Evolutionary conservation across 1,139 yeast species (phyloP).

Genomic region (Kodamaea ohmeri): DNA sequence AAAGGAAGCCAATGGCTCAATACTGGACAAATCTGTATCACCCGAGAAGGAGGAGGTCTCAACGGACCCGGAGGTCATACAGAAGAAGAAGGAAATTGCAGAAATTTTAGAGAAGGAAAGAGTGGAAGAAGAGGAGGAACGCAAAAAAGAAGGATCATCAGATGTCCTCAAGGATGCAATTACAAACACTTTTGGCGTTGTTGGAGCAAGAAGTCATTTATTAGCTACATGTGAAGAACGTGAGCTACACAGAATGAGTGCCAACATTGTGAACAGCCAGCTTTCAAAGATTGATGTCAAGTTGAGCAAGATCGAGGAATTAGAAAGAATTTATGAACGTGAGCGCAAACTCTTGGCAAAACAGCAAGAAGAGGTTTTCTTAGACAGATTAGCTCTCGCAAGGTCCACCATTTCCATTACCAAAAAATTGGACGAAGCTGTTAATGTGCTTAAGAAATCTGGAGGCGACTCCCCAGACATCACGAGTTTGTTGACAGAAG

Average conservation of each 20-base stretch:
- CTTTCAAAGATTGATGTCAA: constrained; percentile 75
- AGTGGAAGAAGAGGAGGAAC: constrained; percentile 10
- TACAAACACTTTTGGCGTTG: constrained; percentile 56
- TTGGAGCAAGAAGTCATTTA: constrained; percentile 81
- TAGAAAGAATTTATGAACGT: constrained; percentile 75
- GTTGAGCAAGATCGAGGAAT: constrained; percentile 60
- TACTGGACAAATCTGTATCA: constrained; percentile 4
- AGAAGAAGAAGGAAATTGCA: constrained; percentile 12
- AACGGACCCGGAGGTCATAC: constrained; percentile 6
- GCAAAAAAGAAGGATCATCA: constrained; percentile 11
- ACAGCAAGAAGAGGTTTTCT: constrained; percentile 77
- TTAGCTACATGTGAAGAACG: constrained; percentile 83
- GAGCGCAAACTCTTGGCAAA: constrained; percentile 72
- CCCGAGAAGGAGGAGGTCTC: constrained; percentile 6
- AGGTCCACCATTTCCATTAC: constrained; percentile 56
- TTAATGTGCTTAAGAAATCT: constrained; percentile 30
- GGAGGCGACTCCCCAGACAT: constrained; percentile 16
- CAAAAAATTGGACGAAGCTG: constrained; percentile 45
- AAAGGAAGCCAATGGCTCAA: constrained; percentile 7
- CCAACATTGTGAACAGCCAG: constrained; percentile 66
- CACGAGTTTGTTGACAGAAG: constrained; percentile 39
- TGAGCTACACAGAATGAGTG: constrained; percentile 61
- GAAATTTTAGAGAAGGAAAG: constrained; percentile 11
- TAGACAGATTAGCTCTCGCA: constrained; percentile 74
- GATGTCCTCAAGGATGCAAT: constrained; percentile 45